A percentile compares a stretch with the other conserved stretches of the same genome.
Conservation (phyloP, 805 yeast species). For the Zygosaccharomyces gambellarensis region DNA sequence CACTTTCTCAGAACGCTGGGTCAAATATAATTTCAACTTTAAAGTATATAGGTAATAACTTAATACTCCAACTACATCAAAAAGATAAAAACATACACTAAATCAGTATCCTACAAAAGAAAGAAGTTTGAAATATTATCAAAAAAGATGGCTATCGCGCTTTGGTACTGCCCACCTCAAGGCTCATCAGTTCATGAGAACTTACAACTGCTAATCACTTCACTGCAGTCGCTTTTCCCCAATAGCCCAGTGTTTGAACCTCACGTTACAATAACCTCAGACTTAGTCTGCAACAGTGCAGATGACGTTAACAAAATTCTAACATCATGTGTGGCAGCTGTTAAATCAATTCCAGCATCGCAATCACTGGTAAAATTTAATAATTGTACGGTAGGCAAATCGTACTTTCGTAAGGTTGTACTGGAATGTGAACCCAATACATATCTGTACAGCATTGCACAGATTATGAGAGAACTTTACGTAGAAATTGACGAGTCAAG, state of each 20-base stretch:
- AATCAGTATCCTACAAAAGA: not conserved
- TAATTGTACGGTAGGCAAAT: slow-evolving; percentile 26
- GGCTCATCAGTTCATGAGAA: slow-evolving; percentile 52
- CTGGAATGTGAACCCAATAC: slow-evolving; percentile 27
- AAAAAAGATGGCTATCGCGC: slow-evolving; percentile 44
- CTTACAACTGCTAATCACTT: slow-evolving; percentile 53
- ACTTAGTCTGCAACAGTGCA: slow-evolving; percentile 44
- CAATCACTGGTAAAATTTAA: slow-evolving; percentile 23
- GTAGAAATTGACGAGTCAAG: slow-evolving; percentile 35
- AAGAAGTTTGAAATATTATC: not conserved
- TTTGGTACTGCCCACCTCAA: slow-evolving; percentile 71
- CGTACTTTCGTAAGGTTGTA: slow-evolving; percentile 28
- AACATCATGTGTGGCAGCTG: slow-evolving; percentile 51
- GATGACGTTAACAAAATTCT: slow-evolving; percentile 58
- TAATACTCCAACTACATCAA: too few relatives aligned
- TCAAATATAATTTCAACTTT: too few relatives aligned
- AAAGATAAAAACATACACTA: too few relatives aligned
- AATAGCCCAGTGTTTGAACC: slow-evolving; percentile 69
- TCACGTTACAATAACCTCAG: slow-evolving; percentile 71
- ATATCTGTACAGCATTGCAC: slow-evolving; percentile 36
- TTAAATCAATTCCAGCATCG: slow-evolving; percentile 35
- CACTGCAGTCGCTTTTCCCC: slow-evolving; percentile 66
- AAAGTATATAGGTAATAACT: too few relatives aligned
- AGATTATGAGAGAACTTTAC: slow-evolving; percentile 52
- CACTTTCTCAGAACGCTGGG: too few relatives aligned